Base-by-base conservation (phyloP, 108 stramenopile species). In the Fragilariopsis cylindrus region DNA sequence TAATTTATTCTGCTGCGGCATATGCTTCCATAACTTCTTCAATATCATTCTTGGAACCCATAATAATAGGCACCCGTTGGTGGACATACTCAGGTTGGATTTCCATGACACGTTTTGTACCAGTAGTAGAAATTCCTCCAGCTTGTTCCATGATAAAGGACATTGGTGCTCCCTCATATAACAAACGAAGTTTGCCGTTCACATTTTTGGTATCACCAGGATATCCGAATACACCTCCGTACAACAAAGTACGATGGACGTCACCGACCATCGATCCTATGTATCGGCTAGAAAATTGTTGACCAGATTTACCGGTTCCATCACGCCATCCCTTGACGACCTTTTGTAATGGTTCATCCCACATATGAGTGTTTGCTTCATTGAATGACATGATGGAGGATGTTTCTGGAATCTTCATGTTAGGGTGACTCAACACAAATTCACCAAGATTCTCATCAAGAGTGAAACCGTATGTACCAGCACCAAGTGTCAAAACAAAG, bases 231-330 rank as follows among this genome's bases (percentile, higher is more conserved):
- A 99, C 88, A 8, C 99, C 99, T 46, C 98, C 98, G 78, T 99
- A 99, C 60, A 97, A 78, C 50, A 99, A 76, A 11, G 99, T 99
- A 9, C 99, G 93, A 84, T 99, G 99, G 13, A 98, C 96, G 79
- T 99, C 99, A 7, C 96, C 96, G 16, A 98, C 99, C 97, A 99
- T 98, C 75, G 92, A 93, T 16, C 98, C 99, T 56, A 99, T 95
- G 75, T 99, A 99, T 45, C 99, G 93, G 58, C 85, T 84, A 42
- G 90, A 84, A 70, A 92, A 91, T 40, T 62, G 16, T 69, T 86
- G 82, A n/a, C 87, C 85, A 39, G 78, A 76, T 58, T 82, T 80
- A 9, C 89, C 91, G 30, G 75, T 83, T 42, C 90, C 89, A 49
- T 80, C 82, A 82, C 94, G 82, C 97, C 87, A 76, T 67, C 74